Evolutionary conservation across 345 rosid species (phyloP), one percentile per base, ranked within the genome.

Genomic region (Psidium guajava): DNA sequence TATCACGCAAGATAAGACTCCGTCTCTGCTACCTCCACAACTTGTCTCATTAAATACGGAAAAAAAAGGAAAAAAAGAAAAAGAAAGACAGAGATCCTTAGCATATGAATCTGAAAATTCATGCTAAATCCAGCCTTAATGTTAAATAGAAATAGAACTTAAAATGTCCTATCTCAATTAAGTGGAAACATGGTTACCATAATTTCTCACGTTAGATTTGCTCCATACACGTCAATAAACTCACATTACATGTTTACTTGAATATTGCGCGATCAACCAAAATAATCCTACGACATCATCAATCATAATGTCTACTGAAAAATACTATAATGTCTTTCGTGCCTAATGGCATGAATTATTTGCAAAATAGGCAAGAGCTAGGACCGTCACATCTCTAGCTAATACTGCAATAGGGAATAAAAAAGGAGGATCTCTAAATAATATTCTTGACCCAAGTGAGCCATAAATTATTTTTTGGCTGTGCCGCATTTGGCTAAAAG

Each of bases 41-140:
- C 69, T n/a, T n/a, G 32, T 59, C 13, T 59, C 36, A 59, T 27
- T 27, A 27, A 27, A 59, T 6, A 13, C 36, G 27, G 73, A 5
- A 0, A 21, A 22, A n/a, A 58, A 5, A 24, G 2, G 3, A 36
- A 0, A 11, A 25, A 5, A 25, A 54, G 2, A 55, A 56, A 0
- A 11, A 6, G 15, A 57, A 25, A n/a, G 32, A 58, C 16, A n/a
- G 32, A 40, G 42, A 40, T 3, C 69, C 69, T n/a, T 58, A 11
- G 14, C 13, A 59, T 59, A 27, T 59, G 21, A 32, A 61, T 27
- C 40, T 27, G 21, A 59, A 59, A 64, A 28, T 16, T 64, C 44
- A 64, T 28, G 21, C 6, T 64, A 15, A 32, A 8, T 64, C 74
- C 42, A 3, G 74, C 74, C 40, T 27, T 28, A 28, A 61, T 61